phyloP scores from a whole-genome alignment of 2,329 filamentous ascomycete species.

The Phoma sp. region DNA sequence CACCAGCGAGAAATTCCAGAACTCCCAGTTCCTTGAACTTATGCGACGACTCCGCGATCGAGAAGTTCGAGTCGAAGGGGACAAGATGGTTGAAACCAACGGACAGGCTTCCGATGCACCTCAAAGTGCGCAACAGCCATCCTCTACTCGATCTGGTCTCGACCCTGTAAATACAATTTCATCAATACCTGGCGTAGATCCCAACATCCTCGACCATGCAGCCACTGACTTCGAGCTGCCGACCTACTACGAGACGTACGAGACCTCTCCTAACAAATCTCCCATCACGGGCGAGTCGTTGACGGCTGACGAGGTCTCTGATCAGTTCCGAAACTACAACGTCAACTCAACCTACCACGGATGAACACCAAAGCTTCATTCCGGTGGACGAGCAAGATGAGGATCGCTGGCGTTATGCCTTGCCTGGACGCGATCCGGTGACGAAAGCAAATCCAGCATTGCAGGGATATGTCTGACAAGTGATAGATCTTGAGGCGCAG shows the following conservation, averaged over 20 bases:
- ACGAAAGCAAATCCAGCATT: not conserved
- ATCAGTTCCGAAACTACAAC: constrained; percentile 38
- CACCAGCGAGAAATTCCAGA: constrained; percentile 74
- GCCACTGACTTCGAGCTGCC: constrained; percentile 40
- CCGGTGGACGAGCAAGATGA: constrained; percentile 39
- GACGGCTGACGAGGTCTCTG: constrained; percentile 41
- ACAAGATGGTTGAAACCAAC: constrained; percentile 66
- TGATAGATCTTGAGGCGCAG: not conserved
- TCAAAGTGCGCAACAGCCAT: not conserved
- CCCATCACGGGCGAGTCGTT: constrained; percentile 18
- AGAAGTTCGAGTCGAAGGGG: constrained; percentile 75
- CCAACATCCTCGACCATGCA: constrained; percentile 38
- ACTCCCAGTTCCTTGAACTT: constrained; percentile 76
- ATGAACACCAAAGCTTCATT: constrained; percentile 22
- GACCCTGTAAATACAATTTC: constrained; percentile 9
- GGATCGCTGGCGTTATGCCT: constrained; percentile 32
- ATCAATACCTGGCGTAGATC: constrained; percentile 35
- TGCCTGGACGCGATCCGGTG: constrained; percentile 32
- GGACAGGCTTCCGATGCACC: not conserved
- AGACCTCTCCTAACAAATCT: constrained; percentile 14
- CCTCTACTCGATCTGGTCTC: not conserved
- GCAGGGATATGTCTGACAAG: not conserved
- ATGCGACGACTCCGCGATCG: constrained; percentile 78
- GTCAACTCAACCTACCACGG: constrained; percentile 27
- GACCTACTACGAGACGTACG: constrained; percentile 31